phyloP scores from a whole-genome alignment of 116 monocot species.

The Dioscorea cayenensis region DNA sequence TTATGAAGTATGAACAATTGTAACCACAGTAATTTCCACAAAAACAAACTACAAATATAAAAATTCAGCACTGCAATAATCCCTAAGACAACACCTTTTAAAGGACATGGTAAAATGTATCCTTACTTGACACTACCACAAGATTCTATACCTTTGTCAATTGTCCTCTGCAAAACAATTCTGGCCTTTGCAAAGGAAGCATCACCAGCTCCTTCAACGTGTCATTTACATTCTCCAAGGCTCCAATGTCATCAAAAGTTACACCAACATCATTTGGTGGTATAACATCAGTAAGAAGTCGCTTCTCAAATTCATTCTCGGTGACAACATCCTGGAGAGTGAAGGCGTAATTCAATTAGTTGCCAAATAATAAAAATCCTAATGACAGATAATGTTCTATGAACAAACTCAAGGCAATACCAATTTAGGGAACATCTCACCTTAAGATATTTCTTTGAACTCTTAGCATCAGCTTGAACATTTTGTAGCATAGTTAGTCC shows the following conservation, averaged over 20 bases:
- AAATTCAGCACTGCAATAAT: too few relatives aligned
- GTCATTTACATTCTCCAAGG: conserved; percentile 94
- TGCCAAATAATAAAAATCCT: background rate
- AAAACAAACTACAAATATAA: too few relatives aligned
- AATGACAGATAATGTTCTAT: background rate
- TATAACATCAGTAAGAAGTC: conserved; percentile 93
- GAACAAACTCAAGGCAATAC: background rate
- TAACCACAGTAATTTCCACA: too few relatives aligned
- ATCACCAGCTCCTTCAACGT: conserved; percentile 98
- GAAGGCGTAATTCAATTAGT: background rate
- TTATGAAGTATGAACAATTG: too few relatives aligned
- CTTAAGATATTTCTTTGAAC: conserved; percentile 89
- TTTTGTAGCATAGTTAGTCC: conserved; percentile 72
- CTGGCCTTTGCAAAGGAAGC: conserved; percentile 97
- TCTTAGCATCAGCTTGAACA: conserved; percentile 74
- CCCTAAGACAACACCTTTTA: background rate
- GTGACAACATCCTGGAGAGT: conserved; percentile 83
- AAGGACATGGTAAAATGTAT: background rate
- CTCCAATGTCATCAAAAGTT: conserved; percentile 98
- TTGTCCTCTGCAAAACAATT: conserved; percentile 97
- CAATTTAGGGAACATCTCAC: conserved; percentile 16
- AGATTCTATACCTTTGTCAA: conserved; percentile 71
- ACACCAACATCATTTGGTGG: conserved; percentile 96
- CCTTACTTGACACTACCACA: background rate
- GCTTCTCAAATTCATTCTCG: conserved; percentile 99